Evolutionary conservation across 768 basidiomycete genomes (phyloP), one percentile per base, ranked within the genome.

Genomic region (Kwoniella europaea): DNA sequence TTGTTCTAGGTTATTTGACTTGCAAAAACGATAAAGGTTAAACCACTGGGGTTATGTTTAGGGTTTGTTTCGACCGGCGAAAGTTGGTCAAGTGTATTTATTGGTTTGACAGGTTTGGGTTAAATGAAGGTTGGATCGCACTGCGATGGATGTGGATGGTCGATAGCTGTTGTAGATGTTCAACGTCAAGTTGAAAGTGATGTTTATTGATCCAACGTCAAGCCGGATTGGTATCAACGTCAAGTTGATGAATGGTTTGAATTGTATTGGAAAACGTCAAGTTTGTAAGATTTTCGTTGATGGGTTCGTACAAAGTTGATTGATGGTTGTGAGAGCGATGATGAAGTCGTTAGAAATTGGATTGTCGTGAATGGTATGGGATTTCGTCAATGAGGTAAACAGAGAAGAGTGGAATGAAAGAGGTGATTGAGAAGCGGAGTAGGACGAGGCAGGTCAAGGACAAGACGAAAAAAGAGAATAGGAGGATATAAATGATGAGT

Each of bases 61-160:
- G 65, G 16, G 15, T 56, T n/a, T n/a, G 7, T 60, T 60, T 71
- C 65, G 74, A 75, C 74, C 74, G 72, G 74, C 71, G 77, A 76
- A 75, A 61, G 66, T 72, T 74, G 74, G 72, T 75, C 73, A 15
- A 66, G 58, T 62, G 58, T 20, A 6, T 43, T 54, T 54, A 24
- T n/a, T 64, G 18, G 46, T 53, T 63, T 63, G 61, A 63, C 44
- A 63, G 63, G 44, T 13, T 20, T 55, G 24, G 44, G 2, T 27
- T 65, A 18, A 65, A 65, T 54, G 43, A 57, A 65, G 24, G 53
- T 56, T 56, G 12, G 56, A 63, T 68, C 67, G 67, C 67, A 41
- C 67, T 56, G 67, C 67, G 67, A 68, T 68, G 13, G 50, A 35
- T 35, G 61, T 65, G 53, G 63, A 41, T 22, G 42, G 50, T 63